Evolutionary conservation across 1,139 yeast genomes (phyloP), one percentile per base, ranked within the genome.

Genomic region (Geotrichum histeridarum): DNA sequence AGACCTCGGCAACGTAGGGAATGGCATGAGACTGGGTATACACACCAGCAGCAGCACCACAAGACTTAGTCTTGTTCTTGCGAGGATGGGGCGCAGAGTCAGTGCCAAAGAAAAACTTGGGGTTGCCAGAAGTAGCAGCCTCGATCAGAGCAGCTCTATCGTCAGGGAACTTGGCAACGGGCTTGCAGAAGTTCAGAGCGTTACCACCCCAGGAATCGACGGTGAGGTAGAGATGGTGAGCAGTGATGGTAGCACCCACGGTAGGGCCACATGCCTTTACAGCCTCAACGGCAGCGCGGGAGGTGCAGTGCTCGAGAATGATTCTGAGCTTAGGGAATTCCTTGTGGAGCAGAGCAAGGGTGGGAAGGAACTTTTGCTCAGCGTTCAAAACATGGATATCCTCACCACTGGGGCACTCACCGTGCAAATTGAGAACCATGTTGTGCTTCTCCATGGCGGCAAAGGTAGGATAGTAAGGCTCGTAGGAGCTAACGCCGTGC

Each of bases 81-180:
- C 87, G 68, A 12, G 96, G 95, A 69, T 93, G 99, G 38, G 99
- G 99, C 17, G 99, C 99, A 31, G 96, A 87, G 70, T 93, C 99
- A 1, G 96, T 87, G 4, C 99, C 99, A 66, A 91, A 91, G 74
- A 93, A 89, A 71, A 91, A 94, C 77, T 84, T 91, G 52, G 95
- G 89, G 62, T 86, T 83, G 8, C 98, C 99, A 1, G 94, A 83
- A 9, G 88, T 84, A 2, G 98, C 99, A 37, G 99, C 98, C 41
- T 75, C 77, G 11, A 93, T 78, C 53, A 93, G 73, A 1, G 96
- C 93, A 53, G 81, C 76, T 64, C 86, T 81, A 67, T 93, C 99
- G 33, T 74, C 77, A 31, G 98, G 97, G 42, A 91, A 75, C 69
- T 93, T 93, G 37, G 99, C 99, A 48, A 93, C 99, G 8, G 99